Percentiles rank a stretch among this genome's conserved stretches.
These are phyloP conservation scores for Apiospora rasikravindrae DNA, from an alignment of 2,329 filamentous ascomycete genomes.

Conservation along the genomic window DNA sequence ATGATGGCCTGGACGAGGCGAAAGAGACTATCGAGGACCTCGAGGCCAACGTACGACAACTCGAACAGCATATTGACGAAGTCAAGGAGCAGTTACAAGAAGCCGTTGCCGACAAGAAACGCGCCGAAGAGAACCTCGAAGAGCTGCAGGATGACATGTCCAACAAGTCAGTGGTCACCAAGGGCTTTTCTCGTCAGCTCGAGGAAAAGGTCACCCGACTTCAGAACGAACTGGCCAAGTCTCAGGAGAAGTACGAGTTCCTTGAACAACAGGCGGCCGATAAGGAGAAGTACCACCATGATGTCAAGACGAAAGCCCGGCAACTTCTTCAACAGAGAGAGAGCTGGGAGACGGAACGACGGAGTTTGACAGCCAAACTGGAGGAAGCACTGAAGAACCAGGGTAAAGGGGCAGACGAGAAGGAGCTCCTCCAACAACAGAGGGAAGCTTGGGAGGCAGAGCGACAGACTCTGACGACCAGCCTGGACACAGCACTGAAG, in stretches of 20 bases:
- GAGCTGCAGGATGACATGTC: constrained; percentile 78
- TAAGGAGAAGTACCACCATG: constrained; percentile 52
- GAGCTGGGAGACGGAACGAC: constrained; percentile 43
- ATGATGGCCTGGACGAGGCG: constrained; percentile 60
- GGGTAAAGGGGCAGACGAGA: constrained; percentile 50
- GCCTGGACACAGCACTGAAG: constrained; percentile 60
- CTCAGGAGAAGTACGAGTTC: constrained; percentile 53
- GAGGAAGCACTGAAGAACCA: constrained; percentile 58
- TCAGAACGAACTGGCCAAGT: constrained; percentile 67
- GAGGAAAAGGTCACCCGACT: constrained; percentile 72
- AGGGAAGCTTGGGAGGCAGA: constrained; percentile 47
- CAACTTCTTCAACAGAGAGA: constrained; percentile 51
- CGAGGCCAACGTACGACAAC: constrained; percentile 57
- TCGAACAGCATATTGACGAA: constrained; percentile 61
- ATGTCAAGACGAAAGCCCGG: constrained; percentile 50
- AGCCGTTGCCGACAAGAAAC: constrained; percentile 58
- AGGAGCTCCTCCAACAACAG: constrained; percentile 49
- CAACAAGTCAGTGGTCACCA: constrained; percentile 78
- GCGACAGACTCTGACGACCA: constrained; percentile 49
- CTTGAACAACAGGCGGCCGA: constrained; percentile 57
- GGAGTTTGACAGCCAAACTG: constrained; percentile 54
- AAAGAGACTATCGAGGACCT: constrained; percentile 64
- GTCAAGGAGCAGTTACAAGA: constrained; percentile 60
- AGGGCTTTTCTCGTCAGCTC: constrained; percentile 74
- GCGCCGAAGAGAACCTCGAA: constrained; percentile 64